Evolutionary conservation across 2,329 filamentous ascomycete species (phyloP).

Genomic region (Westerdykella aurantiaca): DNA sequence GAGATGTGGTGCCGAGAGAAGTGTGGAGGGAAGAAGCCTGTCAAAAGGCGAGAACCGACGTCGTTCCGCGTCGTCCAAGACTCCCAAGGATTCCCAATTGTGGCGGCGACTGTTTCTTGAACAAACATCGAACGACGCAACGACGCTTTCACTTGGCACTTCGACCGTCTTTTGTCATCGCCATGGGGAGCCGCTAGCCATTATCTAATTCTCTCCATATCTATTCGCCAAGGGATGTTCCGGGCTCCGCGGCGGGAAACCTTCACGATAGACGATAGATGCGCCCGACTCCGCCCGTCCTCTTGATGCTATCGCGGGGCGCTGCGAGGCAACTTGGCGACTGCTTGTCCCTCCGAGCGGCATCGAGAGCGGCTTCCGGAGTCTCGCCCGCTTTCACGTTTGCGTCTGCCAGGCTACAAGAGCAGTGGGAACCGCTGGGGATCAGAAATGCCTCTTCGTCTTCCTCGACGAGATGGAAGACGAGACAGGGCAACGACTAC

Average conservation of each 20-base stretch:
- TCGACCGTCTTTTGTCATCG: not conserved
- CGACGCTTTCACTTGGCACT: too few species aligned
- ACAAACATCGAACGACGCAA: too few species aligned
- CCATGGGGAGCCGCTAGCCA: not conserved
- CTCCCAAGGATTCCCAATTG: too few species aligned
- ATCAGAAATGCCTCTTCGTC: slow-evolving; percentile 29
- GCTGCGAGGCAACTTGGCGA: slow-evolving; percentile 34
- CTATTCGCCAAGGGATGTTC: not conserved
- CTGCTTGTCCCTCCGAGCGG: slow-evolving; percentile 22
- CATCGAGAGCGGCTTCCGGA: slow-evolving; percentile 1
- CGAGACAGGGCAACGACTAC: slow-evolving; percentile 66
- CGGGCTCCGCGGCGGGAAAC: not conserved
- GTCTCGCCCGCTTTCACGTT: slow-evolving; percentile 14
- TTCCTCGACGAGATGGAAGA: slow-evolving; percentile 76
- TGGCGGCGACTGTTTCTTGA: too few species aligned
- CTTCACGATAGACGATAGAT: not conserved
- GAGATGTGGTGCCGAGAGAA: not conserved
- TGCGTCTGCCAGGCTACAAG: slow-evolving; percentile 6
- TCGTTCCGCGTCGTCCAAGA: not conserved
- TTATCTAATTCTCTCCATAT: not conserved
- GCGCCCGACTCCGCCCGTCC: slow-evolving; percentile 1
- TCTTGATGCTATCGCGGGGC: slow-evolving; percentile 34
- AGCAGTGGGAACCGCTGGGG: slow-evolving; percentile 1
- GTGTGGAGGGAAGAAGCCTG: not conserved
- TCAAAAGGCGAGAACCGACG: not conserved